A percentile compares a stretch with the other conserved stretches of the same genome.
Conservation (phyloP, 2,329 filamentous ascomycete species). For the Cladosporium colombiae region DNA sequence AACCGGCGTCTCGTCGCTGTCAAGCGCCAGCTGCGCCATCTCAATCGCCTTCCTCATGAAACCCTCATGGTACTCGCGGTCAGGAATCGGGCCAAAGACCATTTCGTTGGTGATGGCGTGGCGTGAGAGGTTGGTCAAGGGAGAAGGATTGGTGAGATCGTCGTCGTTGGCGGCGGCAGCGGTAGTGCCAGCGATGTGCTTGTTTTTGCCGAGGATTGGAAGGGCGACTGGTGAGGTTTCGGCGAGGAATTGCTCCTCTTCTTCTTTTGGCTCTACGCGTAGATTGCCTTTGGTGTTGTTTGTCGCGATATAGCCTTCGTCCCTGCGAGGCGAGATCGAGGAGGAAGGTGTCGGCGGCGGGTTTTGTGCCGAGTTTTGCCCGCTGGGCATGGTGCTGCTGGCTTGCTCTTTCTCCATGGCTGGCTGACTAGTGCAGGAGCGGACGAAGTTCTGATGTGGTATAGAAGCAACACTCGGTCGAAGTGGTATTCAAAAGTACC, state of each 20-base stretch:
- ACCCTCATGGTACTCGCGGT: conserved; percentile 53
- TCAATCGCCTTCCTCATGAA: conserved; percentile 86
- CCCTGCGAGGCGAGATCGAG: not conserved
- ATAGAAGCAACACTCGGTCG: not conserved
- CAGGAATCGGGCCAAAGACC: conserved; percentile 39
- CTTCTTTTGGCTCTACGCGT: not conserved
- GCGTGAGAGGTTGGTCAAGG: conserved; percentile 19
- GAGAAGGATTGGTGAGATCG: not conserved
- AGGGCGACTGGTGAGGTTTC: not conserved
- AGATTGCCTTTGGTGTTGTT: not conserved
- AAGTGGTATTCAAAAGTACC: not conserved
- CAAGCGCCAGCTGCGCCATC: conserved; percentile 86
- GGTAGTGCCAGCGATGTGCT: not conserved
- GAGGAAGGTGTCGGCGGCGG: conserved; percentile 10
- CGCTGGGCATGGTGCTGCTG: not conserved
- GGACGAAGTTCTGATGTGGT: not conserved
- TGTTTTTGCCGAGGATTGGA: not conserved
- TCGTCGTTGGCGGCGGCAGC: not conserved
- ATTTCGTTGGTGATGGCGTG: conserved; percentile 22
- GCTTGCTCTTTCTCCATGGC: conserved; percentile 10
- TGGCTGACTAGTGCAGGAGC: not conserved
- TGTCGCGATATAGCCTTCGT: not conserved
- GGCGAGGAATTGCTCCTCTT: not conserved
- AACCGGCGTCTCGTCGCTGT: conserved; percentile 89
- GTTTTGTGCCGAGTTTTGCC: conserved; percentile 11